Evolutionary conservation across 2,329 filamentous ascomycete genomes (phyloP), one percentile per base, ranked within the genome.

Genomic region (Fusarium albidum): DNA sequence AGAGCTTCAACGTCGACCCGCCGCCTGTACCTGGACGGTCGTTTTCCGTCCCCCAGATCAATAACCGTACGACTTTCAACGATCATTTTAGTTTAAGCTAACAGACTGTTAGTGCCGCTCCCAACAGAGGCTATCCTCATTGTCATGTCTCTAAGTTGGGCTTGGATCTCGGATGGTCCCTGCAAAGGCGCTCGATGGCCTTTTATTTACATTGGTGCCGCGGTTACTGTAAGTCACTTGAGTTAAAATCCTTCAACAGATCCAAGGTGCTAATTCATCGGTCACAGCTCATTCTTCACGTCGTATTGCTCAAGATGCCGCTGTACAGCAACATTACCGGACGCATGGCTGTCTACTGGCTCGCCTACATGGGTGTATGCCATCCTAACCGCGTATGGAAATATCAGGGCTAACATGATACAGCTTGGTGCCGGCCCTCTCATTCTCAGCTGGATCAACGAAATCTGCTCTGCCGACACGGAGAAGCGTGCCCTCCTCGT

Each of bases 361-460:
- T 65, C 10, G 60, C 49, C 11, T 43, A 65, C 5, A 62, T 65
- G 9, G 61, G 56, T 27, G 62, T 64, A 64, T 13, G 62, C 14
- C 13, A 3, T 10, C 3, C 6, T 1, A 5, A n/a, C n/a, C n/a
- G n/a, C n/a, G n/a, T n/a, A n/a, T n/a, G n/a, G n/a, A n/a, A n/a
- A n/a, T n/a, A n/a, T 6, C 3, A 15, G 32, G 4, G 9, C 35
- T 37, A 10, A 38, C 6, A 9, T 18, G 1, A 3, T 41, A 5
- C 15, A 61, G 57, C 31, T 47, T 11, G 58, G 62, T 8, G 62
- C 61, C 2, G 61, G 62, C 3, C 62, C 58, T 17, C 58, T 65
- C 2, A 64, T 64, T 9, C 48, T 65, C 4, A 62, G 61, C 12
- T 65, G 61, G 61, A 62, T 64, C 11, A 64, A 64, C 15, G 61